Conservation (phyloP, 257 asterid species). For the Solanum sejunctum region DNA sequence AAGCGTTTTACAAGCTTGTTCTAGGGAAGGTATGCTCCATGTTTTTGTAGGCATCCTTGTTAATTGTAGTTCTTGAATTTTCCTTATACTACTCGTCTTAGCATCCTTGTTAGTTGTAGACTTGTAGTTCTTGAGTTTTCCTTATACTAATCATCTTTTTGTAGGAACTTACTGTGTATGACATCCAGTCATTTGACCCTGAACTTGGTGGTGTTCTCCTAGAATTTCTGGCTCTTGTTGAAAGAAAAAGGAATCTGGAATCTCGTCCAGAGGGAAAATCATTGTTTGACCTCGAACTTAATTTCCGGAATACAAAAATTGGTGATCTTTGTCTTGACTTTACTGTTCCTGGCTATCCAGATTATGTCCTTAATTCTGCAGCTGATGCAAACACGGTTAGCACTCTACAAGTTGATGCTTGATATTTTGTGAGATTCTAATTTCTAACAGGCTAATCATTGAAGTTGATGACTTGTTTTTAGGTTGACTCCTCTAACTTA, state of each 20-base stretch:
- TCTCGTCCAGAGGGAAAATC: slow-evolving; percentile 20
- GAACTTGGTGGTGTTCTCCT: slow-evolving; percentile 62
- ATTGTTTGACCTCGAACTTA: slow-evolving; percentile 18
- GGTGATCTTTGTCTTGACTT: slow-evolving; percentile 94
- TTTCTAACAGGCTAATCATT: slow-evolving; percentile 2
- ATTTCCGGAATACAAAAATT: slow-evolving; percentile 42
- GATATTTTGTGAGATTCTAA: slow-evolving; percentile 4
- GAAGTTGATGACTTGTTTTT: slow-evolving; percentile 4
- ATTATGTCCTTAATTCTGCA: slow-evolving; percentile 38
- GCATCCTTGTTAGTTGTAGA: neutral
- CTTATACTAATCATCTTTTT: slow-evolving; percentile 1
- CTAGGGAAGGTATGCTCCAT: slow-evolving; percentile 56
- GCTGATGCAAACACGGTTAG: slow-evolving; percentile 55
- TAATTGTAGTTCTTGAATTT: slow-evolving; percentile 1
- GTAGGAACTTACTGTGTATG: slow-evolving; percentile 71
- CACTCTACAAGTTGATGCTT: slow-evolving; percentile 3
- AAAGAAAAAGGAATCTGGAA: slow-evolving; percentile 45
- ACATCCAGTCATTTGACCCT: slow-evolving; percentile 79
- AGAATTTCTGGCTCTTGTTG: slow-evolving; percentile 69
- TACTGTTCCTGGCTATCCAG: slow-evolving; percentile 90
- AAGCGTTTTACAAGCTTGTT: slow-evolving; percentile 73
- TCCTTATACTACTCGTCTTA: neutral
- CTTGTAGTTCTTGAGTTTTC: neutral
- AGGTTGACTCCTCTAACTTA: slow-evolving; percentile 62
- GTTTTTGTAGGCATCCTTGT: neutral